Base-by-base conservation (phyloP, 345 rosid genomes). In the Noccaea bulbosa region DNA sequence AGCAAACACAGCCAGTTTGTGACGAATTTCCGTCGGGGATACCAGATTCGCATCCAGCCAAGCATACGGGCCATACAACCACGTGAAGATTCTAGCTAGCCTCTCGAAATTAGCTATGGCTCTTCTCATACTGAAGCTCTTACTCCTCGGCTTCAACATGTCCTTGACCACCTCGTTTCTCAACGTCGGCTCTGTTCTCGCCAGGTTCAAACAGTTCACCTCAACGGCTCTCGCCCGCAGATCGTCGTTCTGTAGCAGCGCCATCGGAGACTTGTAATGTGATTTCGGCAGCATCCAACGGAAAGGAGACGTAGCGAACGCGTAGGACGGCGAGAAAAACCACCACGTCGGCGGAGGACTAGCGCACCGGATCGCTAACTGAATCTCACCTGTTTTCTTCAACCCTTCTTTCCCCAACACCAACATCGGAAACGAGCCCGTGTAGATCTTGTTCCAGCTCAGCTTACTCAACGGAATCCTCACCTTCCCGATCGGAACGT, bases 191-290 rank as follows among this genome's bases (percentile, higher is more conserved):
- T 32, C 67, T n/a, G 60, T 66, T 22, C 3, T 66, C 39, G 54
- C 52, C 2, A 73, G 44, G 20, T 73, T 66, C 61, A 0, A 0
- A 30, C 72, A 73, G 3, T 24, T 40, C 43, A 66, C 5, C 0
- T 50, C 22, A 5, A 73, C 77, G 0, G 77, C 77, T 50, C n/a
- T 24, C 7, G 0, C 5, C 39, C 62, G 8, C 10, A 73, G 9
- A 0, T 0, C 0, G 1, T 73, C 77, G 4, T 11, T 2, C 35
- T 73, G 77, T 1, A 10, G n/a, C 38, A 48, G 1, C 6, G 53
- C 41, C 15, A 56, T 0, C 6, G 77, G 77, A 57, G n/a, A 46
- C 15, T 65, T 73, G 56, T 73, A 73, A 17, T 73, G 71, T 8
- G 66, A 11, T 22, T 73, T 73, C 7, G 77, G 77, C 9, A 56